Base-by-base conservation (phyloP, 257 asterid genomes). In the Buddleja alternifolia region DNA sequence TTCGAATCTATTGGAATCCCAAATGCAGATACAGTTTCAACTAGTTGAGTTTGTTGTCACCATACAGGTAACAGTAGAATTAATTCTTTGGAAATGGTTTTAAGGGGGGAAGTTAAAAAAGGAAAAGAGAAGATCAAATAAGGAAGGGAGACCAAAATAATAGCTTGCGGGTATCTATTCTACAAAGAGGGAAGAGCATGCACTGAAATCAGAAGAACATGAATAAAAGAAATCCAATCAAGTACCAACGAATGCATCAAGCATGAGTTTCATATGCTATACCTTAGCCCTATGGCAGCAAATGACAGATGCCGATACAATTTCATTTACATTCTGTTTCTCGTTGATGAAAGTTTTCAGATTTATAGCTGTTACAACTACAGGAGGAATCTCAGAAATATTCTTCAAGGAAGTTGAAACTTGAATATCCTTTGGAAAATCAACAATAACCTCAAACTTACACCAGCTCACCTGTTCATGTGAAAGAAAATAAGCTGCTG, bases 401-500 rank as follows among this genome's bases (percentile, higher is more conserved):
- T 52, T 70, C 77, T 79, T 85, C 4, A 89, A 80, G 56, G 95
- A 87, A 34, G 69, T 83, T 65, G 90, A 77, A 68, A 83, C 87
- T 52, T 72, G 84, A 50, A 93, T 79, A 63, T 87, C 88, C 84
- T 94, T 94, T 51, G 96, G 87, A 70, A 76, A 56, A 69, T 89
- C 95, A 61, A 87, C 88, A 61, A 73, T 63, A 69, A 94, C 84
- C 88, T 94, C 97, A 77, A 91, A 89, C 81, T 85, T 90, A 73
- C 99, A 91, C 99, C 99, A 94, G 89, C 99, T 90, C 68, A 88
- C 94, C 96, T 93, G 93, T 71, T 70, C 76, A 80, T 40, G 67
- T 19, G 55, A 54, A 71, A 75, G 59, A n/a, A 73, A 34, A 52
- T 20, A 60, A 36, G 17, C 45, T 32, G 53, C 37, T 10, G 63